Evolutionary conservation across 305 asterid genomes (phyloP).

Genomic region (Rubia tinctorum): DNA sequence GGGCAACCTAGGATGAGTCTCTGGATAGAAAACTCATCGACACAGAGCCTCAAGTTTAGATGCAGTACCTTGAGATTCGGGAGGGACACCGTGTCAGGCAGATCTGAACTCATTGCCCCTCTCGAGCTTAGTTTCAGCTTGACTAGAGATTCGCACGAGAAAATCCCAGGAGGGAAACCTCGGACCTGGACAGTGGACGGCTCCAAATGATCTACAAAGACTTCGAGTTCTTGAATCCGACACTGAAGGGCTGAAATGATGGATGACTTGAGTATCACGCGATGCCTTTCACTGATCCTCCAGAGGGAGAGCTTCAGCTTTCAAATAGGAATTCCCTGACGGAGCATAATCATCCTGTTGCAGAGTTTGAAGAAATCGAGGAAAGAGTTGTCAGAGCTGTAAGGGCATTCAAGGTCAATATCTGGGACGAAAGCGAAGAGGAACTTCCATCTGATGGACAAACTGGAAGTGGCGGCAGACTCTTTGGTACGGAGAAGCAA

Average conservation of each 20-base stretch:
- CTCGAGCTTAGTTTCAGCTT: constrained; percentile 4
- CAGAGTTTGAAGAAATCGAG: constrained; percentile 7
- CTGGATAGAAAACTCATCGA: not conserved
- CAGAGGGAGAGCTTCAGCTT: constrained; percentile 1
- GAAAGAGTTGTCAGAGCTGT: not conserved
- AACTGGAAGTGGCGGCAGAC: constrained; percentile 9
- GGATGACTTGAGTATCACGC: not conserved
- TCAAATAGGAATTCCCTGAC: not conserved
- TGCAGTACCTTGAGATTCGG: constrained; percentile 7
- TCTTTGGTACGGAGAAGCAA: constrained; percentile 15
- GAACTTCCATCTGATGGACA: constrained; percentile 12
- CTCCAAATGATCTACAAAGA: not conserved
- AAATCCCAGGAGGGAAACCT: not conserved
- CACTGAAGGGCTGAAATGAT: not conserved
- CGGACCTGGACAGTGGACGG: not conserved
- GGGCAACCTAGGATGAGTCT: constrained; percentile 15
- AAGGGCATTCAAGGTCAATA: constrained; percentile 5
- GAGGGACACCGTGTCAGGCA: not conserved
- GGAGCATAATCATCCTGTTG: not conserved
- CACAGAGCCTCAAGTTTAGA: not conserved
- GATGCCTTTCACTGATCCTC: not conserved
- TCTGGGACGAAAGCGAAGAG: constrained; percentile 6
- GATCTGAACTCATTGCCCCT: not conserved
- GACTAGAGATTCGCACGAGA: not conserved
- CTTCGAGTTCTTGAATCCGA: constrained; percentile 7